A percentile compares a stretch with the other conserved stretches of the same genome.
phyloP scores from a whole-genome alignment of 2,329 filamentous ascomycete species.

The Monilinia laxa region DNA sequence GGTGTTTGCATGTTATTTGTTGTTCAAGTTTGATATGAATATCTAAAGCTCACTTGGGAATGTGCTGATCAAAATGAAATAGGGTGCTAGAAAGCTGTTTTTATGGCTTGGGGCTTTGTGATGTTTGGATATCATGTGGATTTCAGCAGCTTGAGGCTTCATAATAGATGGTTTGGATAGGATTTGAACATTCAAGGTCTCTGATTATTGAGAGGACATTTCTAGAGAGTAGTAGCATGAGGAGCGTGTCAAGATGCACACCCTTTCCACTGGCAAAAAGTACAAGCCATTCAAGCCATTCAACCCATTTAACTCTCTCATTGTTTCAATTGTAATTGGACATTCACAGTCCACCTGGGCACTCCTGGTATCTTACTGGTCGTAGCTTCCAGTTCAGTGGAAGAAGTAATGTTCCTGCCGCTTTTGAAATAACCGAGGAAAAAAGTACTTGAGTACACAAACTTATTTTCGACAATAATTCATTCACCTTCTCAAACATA shows the following conservation, averaged over 20 bases:
- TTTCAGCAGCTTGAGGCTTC: too few species aligned
- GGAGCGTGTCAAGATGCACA: neutral
- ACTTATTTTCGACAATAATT: neutral
- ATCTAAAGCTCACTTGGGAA: neutral
- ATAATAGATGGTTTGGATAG: too few species aligned
- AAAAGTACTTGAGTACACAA: neutral
- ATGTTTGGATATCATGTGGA: too few species aligned
- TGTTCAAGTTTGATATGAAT: too few species aligned
- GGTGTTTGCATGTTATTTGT: neutral
- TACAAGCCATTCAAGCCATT: too few species aligned
- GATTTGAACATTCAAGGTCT: too few species aligned
- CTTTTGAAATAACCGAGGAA: neutral
- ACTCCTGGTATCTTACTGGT: neutral
- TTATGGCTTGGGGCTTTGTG: too few species aligned
- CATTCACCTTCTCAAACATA: neutral
- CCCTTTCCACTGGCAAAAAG: too few species aligned
- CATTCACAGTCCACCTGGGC: neutral
- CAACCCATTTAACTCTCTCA: neutral
- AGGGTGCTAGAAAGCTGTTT: too few species aligned
- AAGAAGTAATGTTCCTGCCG: slow-evolving; percentile 9
- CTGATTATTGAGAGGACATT: too few species aligned
- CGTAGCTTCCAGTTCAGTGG: neutral
- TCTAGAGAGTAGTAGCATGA: neutral
- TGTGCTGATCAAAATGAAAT: neutral
- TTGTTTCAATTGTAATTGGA: neutral